Conservation (phyloP, 1,139 yeast species). For the Wickerhamomyces sp. region DNA sequence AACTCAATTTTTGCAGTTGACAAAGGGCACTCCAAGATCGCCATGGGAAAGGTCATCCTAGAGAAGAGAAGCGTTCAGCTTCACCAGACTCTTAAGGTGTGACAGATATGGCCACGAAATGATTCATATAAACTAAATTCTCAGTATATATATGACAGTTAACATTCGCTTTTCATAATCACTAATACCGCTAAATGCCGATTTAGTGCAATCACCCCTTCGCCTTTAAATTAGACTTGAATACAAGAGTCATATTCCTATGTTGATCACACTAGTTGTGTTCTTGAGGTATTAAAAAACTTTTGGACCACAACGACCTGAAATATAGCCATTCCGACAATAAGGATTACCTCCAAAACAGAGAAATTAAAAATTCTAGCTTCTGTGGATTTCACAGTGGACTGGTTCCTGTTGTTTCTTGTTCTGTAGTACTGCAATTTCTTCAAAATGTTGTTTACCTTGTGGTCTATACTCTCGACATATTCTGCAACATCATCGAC, state of each 20-base stretch:
- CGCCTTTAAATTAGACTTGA: too few species aligned
- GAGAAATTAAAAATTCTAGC: conserved; percentile 84
- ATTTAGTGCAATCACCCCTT: too few species aligned
- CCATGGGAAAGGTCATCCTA: conserved; percentile 55
- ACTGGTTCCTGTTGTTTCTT: conserved; percentile 89
- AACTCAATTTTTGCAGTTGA: conserved; percentile 53
- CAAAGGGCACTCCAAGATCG: conserved; percentile 49
- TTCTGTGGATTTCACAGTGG: conserved; percentile 86
- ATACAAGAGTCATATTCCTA: too few species aligned
- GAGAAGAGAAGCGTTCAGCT: conserved; percentile 34
- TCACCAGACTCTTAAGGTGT: too few species aligned
- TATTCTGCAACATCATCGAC: conserved; percentile 58
- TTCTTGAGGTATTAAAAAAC: conserved; percentile 81
- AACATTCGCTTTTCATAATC: too few species aligned
- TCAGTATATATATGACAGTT: too few species aligned
- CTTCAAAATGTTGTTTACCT: conserved; percentile 59
- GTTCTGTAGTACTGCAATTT: conserved; percentile 79
- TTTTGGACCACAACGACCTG: conserved; percentile 83
- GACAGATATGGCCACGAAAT: too few species aligned
- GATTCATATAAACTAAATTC: too few species aligned
- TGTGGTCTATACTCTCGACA: conserved; percentile 58
- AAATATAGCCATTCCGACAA: conserved; percentile 80
- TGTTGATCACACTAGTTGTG: conserved; percentile 73
- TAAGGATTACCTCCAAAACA: conserved; percentile 69
- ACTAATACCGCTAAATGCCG: too few species aligned